Base-by-base conservation (phyloP, 208 protist genomes). In the Crithidia fasciculata region DNA sequence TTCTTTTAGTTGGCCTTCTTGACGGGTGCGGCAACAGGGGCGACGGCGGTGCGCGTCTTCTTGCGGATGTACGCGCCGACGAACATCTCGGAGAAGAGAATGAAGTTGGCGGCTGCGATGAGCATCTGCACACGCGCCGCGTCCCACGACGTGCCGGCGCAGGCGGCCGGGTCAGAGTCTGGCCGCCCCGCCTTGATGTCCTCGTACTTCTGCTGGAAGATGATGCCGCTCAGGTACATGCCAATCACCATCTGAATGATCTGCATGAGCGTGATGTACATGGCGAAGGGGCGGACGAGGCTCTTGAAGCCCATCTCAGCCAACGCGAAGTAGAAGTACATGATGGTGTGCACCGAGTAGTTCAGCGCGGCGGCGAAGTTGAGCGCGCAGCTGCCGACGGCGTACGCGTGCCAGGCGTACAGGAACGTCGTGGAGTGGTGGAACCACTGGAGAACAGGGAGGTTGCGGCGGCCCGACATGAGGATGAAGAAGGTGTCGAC, bases 241-340 rank as follows among this genome's bases (percentile, higher is more conserved):
- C 95, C 96, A 19, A 80, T 74, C 58, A 97, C 86, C 95, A 98
- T 98, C 82, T 98, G 97, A 5, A 88, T 54, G 39, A 97, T 85
- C 78, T 97, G 93, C 49, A 94, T 39, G n/a, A 78, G 63, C 44
- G 93, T 97, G 67, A 97, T 95, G 69, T 92, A 83, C 60, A 82
- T 82, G 39, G 83, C 89, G 49, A 95, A 84, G 3, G 88, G 84
- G 76, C 82, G 82, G 57, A 90, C 73, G 5, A 95, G 50, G 28
- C 75, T 74, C 75, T 84, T 82, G 65, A 85, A 71, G 36, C 88
- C 86, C 41, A 75, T 76, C 36, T 85, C 89, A 40, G 83, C 76
- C 36, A 96, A 53, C 54, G 82, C 82, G 74, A 97, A 98, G 82
- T 98, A 98, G 4, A 86, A 87, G 84, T 98, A 98, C 95, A 98